A percentile compares a stretch with the other conserved stretches of the same genome.
Evolutionary conservation across 768 basidiomycete genomes (phyloP).

Genomic region (Rhodocollybia butyracea): DNA sequence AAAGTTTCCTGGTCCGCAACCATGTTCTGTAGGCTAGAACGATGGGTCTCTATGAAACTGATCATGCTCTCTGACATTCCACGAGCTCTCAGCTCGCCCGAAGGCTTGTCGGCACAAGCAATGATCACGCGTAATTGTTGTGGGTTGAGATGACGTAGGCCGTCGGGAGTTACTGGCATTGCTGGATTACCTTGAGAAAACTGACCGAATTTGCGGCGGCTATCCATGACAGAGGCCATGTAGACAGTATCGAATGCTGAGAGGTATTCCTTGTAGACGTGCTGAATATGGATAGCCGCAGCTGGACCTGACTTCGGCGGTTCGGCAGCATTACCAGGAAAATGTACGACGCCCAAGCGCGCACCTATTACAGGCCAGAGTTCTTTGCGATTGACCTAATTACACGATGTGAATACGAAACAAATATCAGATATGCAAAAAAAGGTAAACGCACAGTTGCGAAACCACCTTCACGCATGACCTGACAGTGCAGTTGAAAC

Average conservation of each 20-base stretch:
- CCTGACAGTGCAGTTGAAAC: constrained; percentile 52
- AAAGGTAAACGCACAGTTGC: constrained; percentile 40
- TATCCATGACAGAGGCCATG: constrained; percentile 36
- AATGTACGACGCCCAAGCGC: constrained; percentile 62
- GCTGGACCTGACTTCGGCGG: constrained; percentile 62
- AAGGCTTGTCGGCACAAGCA: constrained; percentile 41
- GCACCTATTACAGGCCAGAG: constrained; percentile 66
- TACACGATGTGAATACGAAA: not conserved
- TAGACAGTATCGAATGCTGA: constrained; percentile 55
- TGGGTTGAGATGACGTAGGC: constrained; percentile 13
- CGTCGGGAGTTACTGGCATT: constrained; percentile 4
- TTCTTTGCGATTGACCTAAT: constrained; percentile 54
- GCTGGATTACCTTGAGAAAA: constrained; percentile 1
- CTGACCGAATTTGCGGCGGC: constrained; percentile 21
- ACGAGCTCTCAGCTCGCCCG: constrained; percentile 49
- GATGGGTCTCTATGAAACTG: constrained; percentile 52
- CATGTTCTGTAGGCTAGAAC: constrained; percentile 41
- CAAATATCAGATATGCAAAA: not conserved
- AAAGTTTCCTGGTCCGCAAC: constrained; percentile 36
- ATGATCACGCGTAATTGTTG: constrained; percentile 43
- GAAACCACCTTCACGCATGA: constrained; percentile 56
- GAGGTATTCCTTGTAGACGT: constrained; percentile 61
- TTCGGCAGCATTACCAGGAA: constrained; percentile 57
- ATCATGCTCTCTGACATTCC: constrained; percentile 51
- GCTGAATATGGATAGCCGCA: constrained; percentile 55